Evolutionary conservation across 257 asterid genomes (phyloP).

Genomic region (Ilex aquifolium): DNA sequence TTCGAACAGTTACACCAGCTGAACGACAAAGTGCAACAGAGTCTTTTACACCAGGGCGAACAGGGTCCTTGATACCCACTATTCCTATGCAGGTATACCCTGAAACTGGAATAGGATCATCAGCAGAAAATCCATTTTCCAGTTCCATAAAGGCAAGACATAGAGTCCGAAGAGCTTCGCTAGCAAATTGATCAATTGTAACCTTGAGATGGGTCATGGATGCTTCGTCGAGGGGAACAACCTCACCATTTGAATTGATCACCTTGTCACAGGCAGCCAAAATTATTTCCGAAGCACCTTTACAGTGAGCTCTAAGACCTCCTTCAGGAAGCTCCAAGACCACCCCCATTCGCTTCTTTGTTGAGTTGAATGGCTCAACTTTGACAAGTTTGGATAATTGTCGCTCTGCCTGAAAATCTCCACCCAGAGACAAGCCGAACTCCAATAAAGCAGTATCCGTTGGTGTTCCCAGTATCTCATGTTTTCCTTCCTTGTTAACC

Average conservation of each 20-base stretch:
- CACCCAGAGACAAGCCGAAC: slow-evolving; percentile 74
- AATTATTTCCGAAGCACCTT: slow-evolving; percentile 89
- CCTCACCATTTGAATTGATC: slow-evolving; percentile 51
- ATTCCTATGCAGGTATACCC: slow-evolving; percentile 77
- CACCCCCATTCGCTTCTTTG: slow-evolving; percentile 77
- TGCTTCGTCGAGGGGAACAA: slow-evolving; percentile 49
- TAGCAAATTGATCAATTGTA: slow-evolving; percentile 62
- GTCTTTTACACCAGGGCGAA: slow-evolving; percentile 85
- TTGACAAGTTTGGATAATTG: slow-evolving; percentile 45
- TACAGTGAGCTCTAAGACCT: slow-evolving; percentile 58
- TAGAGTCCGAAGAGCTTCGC: slow-evolving; percentile 78
- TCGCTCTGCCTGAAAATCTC: slow-evolving; percentile 50
- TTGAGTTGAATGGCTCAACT: slow-evolving; percentile 86
- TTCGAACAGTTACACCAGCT: slow-evolving; percentile 84
- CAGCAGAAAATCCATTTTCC: slow-evolving; percentile 47
- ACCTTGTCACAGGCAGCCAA: slow-evolving; percentile 71
- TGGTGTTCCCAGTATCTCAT: slow-evolving; percentile 77
- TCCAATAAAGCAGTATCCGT: slow-evolving; percentile 84
- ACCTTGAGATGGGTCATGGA: slow-evolving; percentile 29
- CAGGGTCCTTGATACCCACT: slow-evolving; percentile 89
- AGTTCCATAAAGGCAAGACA: slow-evolving; percentile 77
- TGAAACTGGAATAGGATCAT: slow-evolving; percentile 53
- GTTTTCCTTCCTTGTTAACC: slow-evolving; percentile 43
- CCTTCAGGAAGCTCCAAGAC: slow-evolving; percentile 72
- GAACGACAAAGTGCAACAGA: slow-evolving; percentile 86